Conservation (phyloP, 129 eudicot genomes). For the Rutidosis leptorrhynchoides region DNA sequence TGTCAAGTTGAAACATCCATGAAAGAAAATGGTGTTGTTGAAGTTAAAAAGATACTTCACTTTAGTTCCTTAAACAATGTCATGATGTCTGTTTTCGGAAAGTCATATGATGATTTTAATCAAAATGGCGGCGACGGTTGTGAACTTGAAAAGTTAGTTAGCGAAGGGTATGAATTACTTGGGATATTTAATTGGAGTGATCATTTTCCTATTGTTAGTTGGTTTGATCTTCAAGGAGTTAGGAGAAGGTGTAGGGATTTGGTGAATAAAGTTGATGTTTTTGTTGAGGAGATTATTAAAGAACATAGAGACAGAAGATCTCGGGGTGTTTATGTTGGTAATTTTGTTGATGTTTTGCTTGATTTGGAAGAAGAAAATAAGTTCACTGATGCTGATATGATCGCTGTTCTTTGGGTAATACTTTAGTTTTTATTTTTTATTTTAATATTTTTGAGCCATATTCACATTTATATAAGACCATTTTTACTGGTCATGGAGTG, state of each 20-base stretch:
- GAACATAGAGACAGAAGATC: constrained; percentile 56
- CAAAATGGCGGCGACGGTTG: constrained; percentile 23
- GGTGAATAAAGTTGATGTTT: constrained; percentile 58
- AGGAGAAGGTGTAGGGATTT: constrained; percentile 57
- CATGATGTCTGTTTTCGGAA: constrained; percentile 90
- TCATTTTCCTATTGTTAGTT: constrained; percentile 67
- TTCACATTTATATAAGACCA: not conserved
- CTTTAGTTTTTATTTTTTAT: not conserved
- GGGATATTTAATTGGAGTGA: constrained; percentile 88
- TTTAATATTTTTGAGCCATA: not conserved
- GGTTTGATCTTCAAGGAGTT: constrained; percentile 92
- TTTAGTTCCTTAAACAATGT: constrained; percentile 84
- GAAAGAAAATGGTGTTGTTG: constrained; percentile 51
- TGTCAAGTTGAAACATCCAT: constrained; percentile 34
- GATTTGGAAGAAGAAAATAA: constrained; percentile 64
- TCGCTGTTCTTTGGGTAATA: constrained; percentile 98
- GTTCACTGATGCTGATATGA: constrained; percentile 71
- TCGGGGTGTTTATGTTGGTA: constrained; percentile 32
- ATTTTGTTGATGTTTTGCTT: constrained; percentile 91
- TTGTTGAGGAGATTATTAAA: constrained; percentile 58
- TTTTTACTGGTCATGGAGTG: too few relatives aligned
- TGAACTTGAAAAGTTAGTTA: constrained; percentile 58
- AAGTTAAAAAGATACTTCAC: constrained; percentile 62
- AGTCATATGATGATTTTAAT: constrained; percentile 35
- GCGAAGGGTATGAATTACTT: constrained; percentile 81